phyloP scores from a whole-genome alignment of 1,284 basidiomycete genomes.

The Singerocomus rubriflavus region DNA sequence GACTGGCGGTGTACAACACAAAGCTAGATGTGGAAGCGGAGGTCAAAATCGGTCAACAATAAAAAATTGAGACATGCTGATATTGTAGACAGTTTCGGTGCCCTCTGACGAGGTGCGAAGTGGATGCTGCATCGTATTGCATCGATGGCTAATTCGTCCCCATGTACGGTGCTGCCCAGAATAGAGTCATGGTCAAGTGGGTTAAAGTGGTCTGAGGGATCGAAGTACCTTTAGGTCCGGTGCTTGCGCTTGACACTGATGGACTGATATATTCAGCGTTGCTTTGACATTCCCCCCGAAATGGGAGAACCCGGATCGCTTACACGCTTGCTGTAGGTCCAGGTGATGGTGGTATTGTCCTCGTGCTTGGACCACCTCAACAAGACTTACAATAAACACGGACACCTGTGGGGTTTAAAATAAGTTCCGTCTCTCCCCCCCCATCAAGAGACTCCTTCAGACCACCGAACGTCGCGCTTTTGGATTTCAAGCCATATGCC shows the following conservation, averaged over 20 bases:
- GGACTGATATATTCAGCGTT: slow-evolving; percentile 4
- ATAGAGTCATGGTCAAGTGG: not conserved
- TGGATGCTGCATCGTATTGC: not conserved
- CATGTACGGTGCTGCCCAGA: not conserved
- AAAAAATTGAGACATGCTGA: not conserved
- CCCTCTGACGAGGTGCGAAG: not conserved
- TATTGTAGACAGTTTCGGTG: slow-evolving; percentile 1
- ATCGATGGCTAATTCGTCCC: not conserved
- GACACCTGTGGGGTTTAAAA: not conserved
- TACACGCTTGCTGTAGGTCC: slow-evolving; percentile 21
- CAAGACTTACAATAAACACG: slow-evolving; percentile 9
- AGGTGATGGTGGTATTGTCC: slow-evolving; percentile 17
- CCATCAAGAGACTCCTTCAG: not conserved
- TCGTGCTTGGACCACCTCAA: slow-evolving; percentile 5
- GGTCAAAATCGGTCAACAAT: not conserved
- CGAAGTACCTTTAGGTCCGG: not conserved
- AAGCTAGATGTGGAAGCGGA: not conserved
- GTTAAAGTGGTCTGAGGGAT: not conserved
- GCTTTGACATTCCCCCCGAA: slow-evolving; percentile 20
- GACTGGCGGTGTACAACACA: not conserved
- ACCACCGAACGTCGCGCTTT: not conserved
- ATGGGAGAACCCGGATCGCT: slow-evolving; percentile 8
- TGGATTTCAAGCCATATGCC: not conserved
- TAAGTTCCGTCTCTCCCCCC: not conserved
- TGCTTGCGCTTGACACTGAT: not conserved